Percentiles rank a stretch among this genome's conserved stretches.
These are phyloP conservation scores for Trypanosoma vivax DNA, from an alignment of 208 protist genomes.

Conservation along the genomic window DNA sequence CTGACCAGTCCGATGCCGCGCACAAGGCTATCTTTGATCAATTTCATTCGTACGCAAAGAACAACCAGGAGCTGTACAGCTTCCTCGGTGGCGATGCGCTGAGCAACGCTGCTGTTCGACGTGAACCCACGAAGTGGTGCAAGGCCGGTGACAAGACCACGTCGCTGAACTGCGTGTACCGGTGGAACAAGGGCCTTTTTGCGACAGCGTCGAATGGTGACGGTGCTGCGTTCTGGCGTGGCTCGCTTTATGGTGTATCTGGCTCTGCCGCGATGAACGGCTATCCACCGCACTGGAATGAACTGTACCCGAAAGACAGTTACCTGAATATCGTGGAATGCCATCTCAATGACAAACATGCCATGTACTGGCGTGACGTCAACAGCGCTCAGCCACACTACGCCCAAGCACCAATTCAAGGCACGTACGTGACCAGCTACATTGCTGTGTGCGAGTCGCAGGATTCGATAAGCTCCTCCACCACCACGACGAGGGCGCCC, in stretches of 20 bases:
- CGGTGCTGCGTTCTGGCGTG: constrained; percentile 1
- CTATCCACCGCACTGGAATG: neutral
- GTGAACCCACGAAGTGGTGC: neutral
- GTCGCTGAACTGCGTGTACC: neutral
- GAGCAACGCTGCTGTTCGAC: neutral
- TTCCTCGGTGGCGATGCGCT: neutral
- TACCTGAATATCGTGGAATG: neutral
- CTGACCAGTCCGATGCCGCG: neutral
- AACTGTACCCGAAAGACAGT: neutral
- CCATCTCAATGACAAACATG: neutral
- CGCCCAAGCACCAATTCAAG: too few relatives aligned
- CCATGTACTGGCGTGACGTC: neutral
- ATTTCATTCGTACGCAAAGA: too few relatives aligned
- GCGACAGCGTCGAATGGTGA: neutral
- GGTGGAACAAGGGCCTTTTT: neutral
- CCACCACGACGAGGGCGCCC: neutral
- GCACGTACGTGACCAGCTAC: neutral
- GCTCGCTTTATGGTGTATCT: neutral
- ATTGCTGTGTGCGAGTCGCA: neutral
- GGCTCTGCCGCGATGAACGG: neutral
- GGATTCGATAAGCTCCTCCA: neutral
- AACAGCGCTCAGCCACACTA: neutral
- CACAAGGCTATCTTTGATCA: neutral
- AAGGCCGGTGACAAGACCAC: neutral
- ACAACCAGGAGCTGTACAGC: too few relatives aligned